These are phyloP conservation scores for Talaromyces liani DNA, from an alignment of 495 filamentous ascomycete genomes.

Conservation along the genomic window DNA sequence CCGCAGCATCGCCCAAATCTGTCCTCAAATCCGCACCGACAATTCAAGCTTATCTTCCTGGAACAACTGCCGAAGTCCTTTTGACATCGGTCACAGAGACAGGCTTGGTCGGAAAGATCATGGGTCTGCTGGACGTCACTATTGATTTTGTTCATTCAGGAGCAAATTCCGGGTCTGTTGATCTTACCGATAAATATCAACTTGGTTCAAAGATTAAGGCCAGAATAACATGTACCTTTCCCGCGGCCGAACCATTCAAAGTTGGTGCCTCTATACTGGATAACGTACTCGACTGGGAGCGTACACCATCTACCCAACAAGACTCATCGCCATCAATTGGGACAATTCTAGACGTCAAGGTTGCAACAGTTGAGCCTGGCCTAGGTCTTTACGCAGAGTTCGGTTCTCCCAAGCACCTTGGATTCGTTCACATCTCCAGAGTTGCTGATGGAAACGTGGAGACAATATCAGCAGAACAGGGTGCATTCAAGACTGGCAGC, in stretches of 20 bases:
- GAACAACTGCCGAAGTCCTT: conserved; percentile 79
- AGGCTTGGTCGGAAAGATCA: conserved; percentile 75
- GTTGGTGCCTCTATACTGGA: conserved; percentile 79
- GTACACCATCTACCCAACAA: conserved; percentile 24
- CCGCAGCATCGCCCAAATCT: conserved; percentile 60
- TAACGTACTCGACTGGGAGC: conserved; percentile 61
- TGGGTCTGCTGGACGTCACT: conserved; percentile 84
- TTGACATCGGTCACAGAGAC: conserved; percentile 58
- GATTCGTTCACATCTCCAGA: conserved; percentile 89
- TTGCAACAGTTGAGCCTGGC: conserved; percentile 67
- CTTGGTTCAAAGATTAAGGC: conserved; percentile 78
- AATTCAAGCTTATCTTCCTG: conserved; percentile 83
- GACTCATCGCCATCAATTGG: conserved; percentile 60
- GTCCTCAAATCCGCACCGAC: conserved; percentile 71
- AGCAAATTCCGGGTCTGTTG: conserved; percentile 50
- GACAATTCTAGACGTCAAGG: conserved; percentile 63
- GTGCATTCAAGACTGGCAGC: conserved; percentile 68
- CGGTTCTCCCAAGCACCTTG: conserved; percentile 62
- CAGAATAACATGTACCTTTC: conserved; percentile 79
- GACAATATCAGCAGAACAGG: conserved; percentile 62
- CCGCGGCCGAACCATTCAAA: conserved; percentile 67
- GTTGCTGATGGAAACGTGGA: conserved; percentile 84
- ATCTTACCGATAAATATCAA: conserved; percentile 67
- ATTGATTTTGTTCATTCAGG: conserved; percentile 87
- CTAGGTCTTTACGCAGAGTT: conserved; percentile 77